phyloP scores from a whole-genome alignment of 805 yeast genomes.

The Saccharomycopsis fermentans region DNA sequence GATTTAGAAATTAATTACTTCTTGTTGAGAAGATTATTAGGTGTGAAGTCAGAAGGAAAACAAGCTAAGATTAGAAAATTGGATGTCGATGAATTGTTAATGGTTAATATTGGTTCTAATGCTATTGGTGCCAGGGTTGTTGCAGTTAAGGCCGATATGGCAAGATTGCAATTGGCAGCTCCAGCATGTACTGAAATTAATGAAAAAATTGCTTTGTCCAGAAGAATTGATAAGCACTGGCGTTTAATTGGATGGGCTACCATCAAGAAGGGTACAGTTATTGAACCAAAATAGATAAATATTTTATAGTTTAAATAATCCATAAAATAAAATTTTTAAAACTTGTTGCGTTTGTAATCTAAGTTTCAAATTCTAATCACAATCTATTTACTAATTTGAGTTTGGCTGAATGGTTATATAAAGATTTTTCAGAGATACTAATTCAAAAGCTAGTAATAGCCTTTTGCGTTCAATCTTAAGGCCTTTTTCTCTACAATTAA shows the following conservation, averaged over 20 bases:
- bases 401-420: no score
- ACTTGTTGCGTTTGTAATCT: not conserved
- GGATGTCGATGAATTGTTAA: slow-evolving; percentile 87
- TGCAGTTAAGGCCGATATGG: slow-evolving; percentile 98
- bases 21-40: slow-evolving; percentile 89
- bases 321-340: not conserved
- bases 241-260: slow-evolving; percentile 99
- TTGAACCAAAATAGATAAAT: slow-evolving; percentile 44
- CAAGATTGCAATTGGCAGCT: slow-evolving; percentile 88
- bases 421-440: no score
- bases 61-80: slow-evolving; percentile 95
- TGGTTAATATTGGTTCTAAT: slow-evolving; percentile 98
- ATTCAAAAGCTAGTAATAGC: no score
- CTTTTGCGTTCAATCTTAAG: no score
- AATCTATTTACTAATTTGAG: not conserved
- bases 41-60: slow-evolving; percentile 96
- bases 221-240: slow-evolving; percentile 99
- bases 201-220: slow-evolving; percentile 95
- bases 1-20: slow-evolving; percentile 97
- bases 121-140: slow-evolving; percentile 99
- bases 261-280: slow-evolving; percentile 84
- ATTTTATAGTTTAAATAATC: not conserved
- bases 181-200: slow-evolving; percentile 98
- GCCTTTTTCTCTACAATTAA: no score
- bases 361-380: not conserved